These are phyloP conservation scores for Saccharomyces pastorianus DNA, from an alignment of 1,139 yeast genomes.

Conservation along the genomic window DNA sequence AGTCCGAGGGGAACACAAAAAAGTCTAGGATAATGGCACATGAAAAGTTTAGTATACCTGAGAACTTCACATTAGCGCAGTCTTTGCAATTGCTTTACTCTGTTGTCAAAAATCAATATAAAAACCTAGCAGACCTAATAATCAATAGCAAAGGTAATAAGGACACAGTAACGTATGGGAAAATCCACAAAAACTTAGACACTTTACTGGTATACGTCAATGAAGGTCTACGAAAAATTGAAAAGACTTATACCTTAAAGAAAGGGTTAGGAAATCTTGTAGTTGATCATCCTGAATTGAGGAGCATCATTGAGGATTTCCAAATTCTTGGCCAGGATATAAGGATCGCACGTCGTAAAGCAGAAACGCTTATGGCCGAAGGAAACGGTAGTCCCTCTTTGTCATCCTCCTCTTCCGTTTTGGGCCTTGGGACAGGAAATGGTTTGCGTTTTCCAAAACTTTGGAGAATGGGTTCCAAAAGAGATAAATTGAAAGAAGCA, in stretches of 20 bases:
- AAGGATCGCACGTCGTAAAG: conserved; percentile 16
- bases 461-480: conserved; percentile 7
- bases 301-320: conserved; percentile 19
- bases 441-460: conserved; percentile 8
- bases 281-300: conserved; percentile 11
- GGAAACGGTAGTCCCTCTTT: background rate
- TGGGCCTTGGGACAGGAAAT: conserved; percentile 5
- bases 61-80: conserved; percentile 24
- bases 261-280: conserved; percentile 8
- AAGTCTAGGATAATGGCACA: conserved; percentile 15
- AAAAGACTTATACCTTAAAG: conserved; percentile 15
- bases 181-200: conserved; percentile 14
- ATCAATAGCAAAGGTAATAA: conserved; percentile 5
- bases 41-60: conserved; percentile 27
- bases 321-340: conserved; percentile 26
- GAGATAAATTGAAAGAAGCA: conserved; percentile 13
- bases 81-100: conserved; percentile 25
- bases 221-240: conserved; percentile 22
- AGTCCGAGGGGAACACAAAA: background rate
- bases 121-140: conserved; percentile 15
- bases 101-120: conserved; percentile 21
- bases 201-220: conserved; percentile 17
- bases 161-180: conserved; percentile 11
- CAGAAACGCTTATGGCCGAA: conserved; percentile 2
- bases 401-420: background rate